These are phyloP conservation scores for Hydnomerulius pinastri DNA, from an alignment of 768 basidiomycete species.

Conservation along the genomic window DNA sequence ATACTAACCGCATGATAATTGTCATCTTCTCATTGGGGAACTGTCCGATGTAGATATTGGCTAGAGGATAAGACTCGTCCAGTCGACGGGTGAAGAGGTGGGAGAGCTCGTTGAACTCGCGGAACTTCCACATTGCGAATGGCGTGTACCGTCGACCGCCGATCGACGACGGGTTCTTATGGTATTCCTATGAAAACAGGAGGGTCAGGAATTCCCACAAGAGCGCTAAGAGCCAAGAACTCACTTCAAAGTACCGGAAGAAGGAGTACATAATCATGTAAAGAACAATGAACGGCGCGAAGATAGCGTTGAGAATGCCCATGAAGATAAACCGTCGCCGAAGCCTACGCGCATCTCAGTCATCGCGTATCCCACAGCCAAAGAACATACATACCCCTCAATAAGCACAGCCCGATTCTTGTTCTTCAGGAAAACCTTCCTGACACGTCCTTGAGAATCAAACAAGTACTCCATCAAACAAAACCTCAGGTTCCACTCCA, in stretches of 20 bases:
- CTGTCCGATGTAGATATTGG: slow-evolving; percentile 95
- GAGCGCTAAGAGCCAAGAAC: too few relatives aligned
- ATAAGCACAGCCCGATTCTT: slow-evolving; percentile 78
- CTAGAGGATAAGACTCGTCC: slow-evolving; percentile 84
- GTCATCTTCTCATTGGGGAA: slow-evolving; percentile 96
- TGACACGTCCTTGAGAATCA: slow-evolving; percentile 84
- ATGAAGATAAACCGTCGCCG: slow-evolving; percentile 91
- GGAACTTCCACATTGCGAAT: slow-evolving; percentile 97
- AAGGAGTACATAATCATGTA: slow-evolving; percentile 99
- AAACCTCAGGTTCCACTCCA: slow-evolving; percentile 98
- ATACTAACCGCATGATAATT: slow-evolving; percentile 79
- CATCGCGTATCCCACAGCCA: neutral
- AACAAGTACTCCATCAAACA: slow-evolving; percentile 96
- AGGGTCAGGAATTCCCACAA: too few relatives aligned
- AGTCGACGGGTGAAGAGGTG: slow-evolving; percentile 88
- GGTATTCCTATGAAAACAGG: slow-evolving; percentile 76
- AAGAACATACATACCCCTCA: slow-evolving; percentile 63
- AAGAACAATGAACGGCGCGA: slow-evolving; percentile 94
- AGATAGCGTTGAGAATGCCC: slow-evolving; percentile 93
- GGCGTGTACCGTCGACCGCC: slow-evolving; percentile 91
- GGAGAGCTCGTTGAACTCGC: slow-evolving; percentile 97
- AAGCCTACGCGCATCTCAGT: slow-evolving; percentile 49
- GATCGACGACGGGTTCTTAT: slow-evolving; percentile 96
- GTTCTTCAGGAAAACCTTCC: slow-evolving; percentile 88
- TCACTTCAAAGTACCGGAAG: slow-evolving; percentile 98